phyloP scores from a whole-genome alignment of 108 stramenopile species.

The Nitzschia sp. region DNA sequence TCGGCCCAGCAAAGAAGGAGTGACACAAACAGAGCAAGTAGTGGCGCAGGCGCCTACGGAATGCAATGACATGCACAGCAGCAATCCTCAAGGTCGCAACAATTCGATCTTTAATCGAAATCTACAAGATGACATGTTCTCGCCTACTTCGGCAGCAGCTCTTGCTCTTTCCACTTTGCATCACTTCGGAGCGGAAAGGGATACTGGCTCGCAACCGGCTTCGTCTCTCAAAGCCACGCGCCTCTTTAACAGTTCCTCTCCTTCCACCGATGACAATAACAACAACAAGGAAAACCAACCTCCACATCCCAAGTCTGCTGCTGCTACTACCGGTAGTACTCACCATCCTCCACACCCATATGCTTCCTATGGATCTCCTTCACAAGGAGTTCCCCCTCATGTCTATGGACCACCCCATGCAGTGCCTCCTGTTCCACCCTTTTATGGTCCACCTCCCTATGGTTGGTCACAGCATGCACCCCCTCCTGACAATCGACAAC shows the following conservation, averaged over 20 bases:
- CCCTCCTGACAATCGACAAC: no score
- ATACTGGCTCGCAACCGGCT: conserved; percentile 14
- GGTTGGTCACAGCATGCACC: no score
- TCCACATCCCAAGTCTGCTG: conserved; percentile 5
- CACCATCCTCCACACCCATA: background rate
- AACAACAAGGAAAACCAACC: background rate
- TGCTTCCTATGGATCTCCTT: background rate
- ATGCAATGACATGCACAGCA: no score
- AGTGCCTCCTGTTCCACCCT: no score
- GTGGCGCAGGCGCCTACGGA: no score
- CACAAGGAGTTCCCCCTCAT: background rate
- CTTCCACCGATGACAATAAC: background rate
- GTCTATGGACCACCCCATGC: no score
- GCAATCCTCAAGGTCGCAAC: background rate
- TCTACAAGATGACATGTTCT: conserved; percentile 21
- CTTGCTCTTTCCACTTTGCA: conserved; percentile 39
- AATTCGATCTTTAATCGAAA: conserved; percentile 4
- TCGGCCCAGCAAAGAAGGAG: background rate
- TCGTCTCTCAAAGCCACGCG: conserved; percentile 29
- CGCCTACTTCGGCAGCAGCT: conserved; percentile 42
- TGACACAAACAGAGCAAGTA: background rate
- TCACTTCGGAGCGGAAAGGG: conserved; percentile 29
- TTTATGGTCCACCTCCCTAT: no score
- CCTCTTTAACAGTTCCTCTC: conserved; percentile 20
- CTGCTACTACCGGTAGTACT: background rate